phyloP scores from a whole-genome alignment of 2,329 filamentous ascomycete genomes.

The Nemania abortiva region DNA sequence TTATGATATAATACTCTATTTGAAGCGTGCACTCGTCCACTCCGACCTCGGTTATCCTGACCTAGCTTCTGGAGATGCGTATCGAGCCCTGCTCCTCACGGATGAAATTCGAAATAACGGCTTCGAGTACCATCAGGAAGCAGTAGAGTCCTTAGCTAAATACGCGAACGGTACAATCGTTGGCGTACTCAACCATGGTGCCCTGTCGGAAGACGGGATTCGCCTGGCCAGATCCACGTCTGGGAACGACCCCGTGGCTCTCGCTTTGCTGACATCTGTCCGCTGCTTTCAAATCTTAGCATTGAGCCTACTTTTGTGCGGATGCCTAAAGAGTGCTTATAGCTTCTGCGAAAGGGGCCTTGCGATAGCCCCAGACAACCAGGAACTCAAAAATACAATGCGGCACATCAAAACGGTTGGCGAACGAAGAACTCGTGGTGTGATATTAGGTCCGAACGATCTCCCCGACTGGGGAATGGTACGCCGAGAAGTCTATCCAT shows the following conservation, averaged over 20 bases:
- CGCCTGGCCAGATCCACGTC: constrained; percentile 52
- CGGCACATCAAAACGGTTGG: constrained; percentile 66
- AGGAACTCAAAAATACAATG: constrained; percentile 66
- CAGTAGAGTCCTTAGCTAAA: constrained; percentile 64
- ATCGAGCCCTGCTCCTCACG: constrained; percentile 86
- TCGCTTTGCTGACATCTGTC: constrained; percentile 64
- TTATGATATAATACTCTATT: constrained; percentile 73
- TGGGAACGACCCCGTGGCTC: constrained; percentile 53
- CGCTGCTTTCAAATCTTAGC: constrained; percentile 71
- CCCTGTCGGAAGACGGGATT: constrained; percentile 53
- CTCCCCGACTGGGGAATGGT: constrained; percentile 78
- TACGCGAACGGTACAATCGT: constrained; percentile 55
- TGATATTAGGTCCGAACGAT: constrained; percentile 62
- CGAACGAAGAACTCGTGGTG: constrained; percentile 60
- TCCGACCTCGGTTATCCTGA: constrained; percentile 86
- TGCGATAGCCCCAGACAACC: constrained; percentile 65
- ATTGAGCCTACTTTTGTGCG: constrained; percentile 70
- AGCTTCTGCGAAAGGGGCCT: constrained; percentile 74
- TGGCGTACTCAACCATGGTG: constrained; percentile 61
- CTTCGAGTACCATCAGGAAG: constrained; percentile 84
- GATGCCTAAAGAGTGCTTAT: constrained; percentile 75
- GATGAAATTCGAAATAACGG: constrained; percentile 84
- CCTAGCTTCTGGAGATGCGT: constrained; percentile 88
- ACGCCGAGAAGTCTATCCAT: constrained; percentile 77
- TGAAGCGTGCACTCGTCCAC: constrained; percentile 78